A percentile compares a stretch with the other conserved stretches of the same genome.
Conservation (phyloP, 2,329 filamentous ascomycete species). For the Cordyceps javanica region DNA sequence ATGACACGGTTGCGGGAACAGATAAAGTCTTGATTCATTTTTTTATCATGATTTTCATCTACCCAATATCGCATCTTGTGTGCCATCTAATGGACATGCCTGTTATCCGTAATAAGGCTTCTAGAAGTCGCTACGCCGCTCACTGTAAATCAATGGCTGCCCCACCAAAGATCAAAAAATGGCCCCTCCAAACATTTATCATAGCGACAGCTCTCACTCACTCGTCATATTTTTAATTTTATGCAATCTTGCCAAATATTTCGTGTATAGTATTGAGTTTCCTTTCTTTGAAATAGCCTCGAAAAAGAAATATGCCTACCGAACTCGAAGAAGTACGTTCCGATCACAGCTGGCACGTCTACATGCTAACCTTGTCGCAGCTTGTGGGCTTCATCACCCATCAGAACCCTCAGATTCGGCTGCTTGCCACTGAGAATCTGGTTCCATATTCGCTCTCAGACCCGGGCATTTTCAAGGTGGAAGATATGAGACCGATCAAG, state of each 20-base stretch:
- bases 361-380: slow-evolving; percentile 38
- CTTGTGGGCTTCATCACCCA: slow-evolving; percentile 90
- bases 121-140: slow-evolving; percentile 9
- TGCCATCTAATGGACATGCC: neutral
- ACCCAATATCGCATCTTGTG: neutral
- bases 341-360: neutral
- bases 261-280: slow-evolving; percentile 10
- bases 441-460: slow-evolving; percentile 73
- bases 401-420: slow-evolving; percentile 83
- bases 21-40: neutral
- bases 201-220: neutral
- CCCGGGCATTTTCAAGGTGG: slow-evolving; percentile 75
- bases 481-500: slow-evolving; percentile 70
- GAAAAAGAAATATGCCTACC: slow-evolving; percentile 67
- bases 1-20: neutral
- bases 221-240: neutral
- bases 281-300: neutral
- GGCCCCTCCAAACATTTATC: slow-evolving; percentile 12
- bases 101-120: neutral
- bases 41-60: neutral
- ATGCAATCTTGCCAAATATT: slow-evolving; percentile 4
- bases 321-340: slow-evolving; percentile 65
- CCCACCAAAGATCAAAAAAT: slow-evolving; percentile 12
- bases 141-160: neutral
- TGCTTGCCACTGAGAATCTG: slow-evolving; percentile 78